Evolutionary conservation across 2,329 filamentous ascomycete species (phyloP).

Genomic region (Paracoccidioides lutzii): DNA sequence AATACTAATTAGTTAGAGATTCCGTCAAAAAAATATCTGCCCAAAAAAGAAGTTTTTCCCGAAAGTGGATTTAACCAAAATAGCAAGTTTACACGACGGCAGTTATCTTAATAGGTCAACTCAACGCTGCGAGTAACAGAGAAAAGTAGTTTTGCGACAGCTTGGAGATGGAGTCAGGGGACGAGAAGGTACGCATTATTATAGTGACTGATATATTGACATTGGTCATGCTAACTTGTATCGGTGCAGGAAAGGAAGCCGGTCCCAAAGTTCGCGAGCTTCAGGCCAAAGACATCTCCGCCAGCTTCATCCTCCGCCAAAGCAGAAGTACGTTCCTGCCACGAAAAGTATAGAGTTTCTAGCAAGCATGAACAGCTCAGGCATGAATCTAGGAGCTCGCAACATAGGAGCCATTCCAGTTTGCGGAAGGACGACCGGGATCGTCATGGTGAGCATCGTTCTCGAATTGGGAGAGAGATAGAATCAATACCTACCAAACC

Average conservation of each 20-base stretch:
- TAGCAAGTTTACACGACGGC: slow-evolving; percentile 12
- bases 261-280: slow-evolving; percentile 63
- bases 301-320: not conserved
- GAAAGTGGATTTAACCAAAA: slow-evolving; percentile 7
- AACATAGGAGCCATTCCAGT: not conserved
- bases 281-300: slow-evolving; percentile 40
- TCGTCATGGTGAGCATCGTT: slow-evolving; percentile 16
- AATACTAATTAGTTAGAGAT: slow-evolving; percentile 12
- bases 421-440: slow-evolving; percentile 6
- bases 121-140: slow-evolving; percentile 7
- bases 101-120: not conserved
- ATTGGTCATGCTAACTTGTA: not conserved
- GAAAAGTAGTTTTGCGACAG: slow-evolving; percentile 9
- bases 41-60: slow-evolving; percentile 17
- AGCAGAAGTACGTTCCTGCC: slow-evolving; percentile 6
- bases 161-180: slow-evolving; percentile 26
- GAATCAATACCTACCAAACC: not conserved
- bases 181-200: slow-evolving; percentile 21
- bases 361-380: slow-evolving; percentile 11
- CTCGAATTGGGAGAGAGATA: not conserved
- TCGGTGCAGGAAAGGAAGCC: slow-evolving; percentile 23
- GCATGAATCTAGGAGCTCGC: slow-evolving; percentile 15
- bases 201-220: not conserved
- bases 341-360: slow-evolving; percentile 5
- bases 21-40: slow-evolving; percentile 7